Evolutionary conservation across 2,329 filamentous ascomycete genomes (phyloP), one percentile per base, ranked within the genome.

Genomic region (Alternaria brassicae): DNA sequence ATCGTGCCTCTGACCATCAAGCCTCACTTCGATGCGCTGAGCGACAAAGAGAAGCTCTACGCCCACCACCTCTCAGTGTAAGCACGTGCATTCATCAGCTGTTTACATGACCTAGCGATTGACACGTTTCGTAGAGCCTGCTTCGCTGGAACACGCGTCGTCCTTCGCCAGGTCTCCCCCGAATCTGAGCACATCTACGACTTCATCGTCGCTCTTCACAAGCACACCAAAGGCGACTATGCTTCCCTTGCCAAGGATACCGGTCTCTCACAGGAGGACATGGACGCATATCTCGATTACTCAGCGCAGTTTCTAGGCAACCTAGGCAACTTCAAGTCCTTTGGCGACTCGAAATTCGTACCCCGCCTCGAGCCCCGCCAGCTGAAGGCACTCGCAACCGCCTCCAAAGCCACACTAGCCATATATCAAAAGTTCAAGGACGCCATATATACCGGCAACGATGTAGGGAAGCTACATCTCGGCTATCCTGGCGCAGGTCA

Each of bases 1-100:
- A 88, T 97, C 56, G 94, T 97, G 59, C 88, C 89, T 47, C 86
- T 99, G 49, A 89, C 92, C 77, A 95, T 98, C 77, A 92, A 92
- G 81, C 91, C 92, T 75, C 94, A 98, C 80, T 99, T 98, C 72
- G 90, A 94, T 55, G 87, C 88, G 34, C 79, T 95, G 61, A 85
- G 81, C 53, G 86, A 91, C 71, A 83, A 90, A 75, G 88, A 96
- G 81, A 93, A 94, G 82, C 89, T 91, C 74, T 97, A 97, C 83
- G 91, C 93, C 65, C 93, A 97, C 80, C 93, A 78, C 54, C 72
- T 79, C 60, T 79, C 77, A 36, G 58, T 77, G 78, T 79, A 72
- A 52, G 67, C 17, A 27, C 36, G 5, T 2, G 9, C 13, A 36
- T 25, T 23, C 53, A 6, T 37, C 44, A 17, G 6, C 17, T 7